phyloP scores from a whole-genome alignment of 768 basidiomycete genomes.

The Trametes cinnabarina region DNA sequence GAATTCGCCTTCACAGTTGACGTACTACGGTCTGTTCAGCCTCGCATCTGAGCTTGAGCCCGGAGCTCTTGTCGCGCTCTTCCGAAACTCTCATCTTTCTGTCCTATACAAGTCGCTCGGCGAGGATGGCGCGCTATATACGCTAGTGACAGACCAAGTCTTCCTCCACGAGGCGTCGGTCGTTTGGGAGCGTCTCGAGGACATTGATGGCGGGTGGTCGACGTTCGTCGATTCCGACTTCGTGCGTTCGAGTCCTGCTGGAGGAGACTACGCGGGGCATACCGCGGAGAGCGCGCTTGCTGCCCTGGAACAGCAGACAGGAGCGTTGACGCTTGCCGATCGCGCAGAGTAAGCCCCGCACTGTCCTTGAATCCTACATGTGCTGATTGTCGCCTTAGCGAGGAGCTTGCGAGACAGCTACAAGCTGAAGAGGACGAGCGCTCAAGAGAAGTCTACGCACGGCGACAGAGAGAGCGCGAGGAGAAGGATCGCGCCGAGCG shows the following conservation, averaged over 20 bases:
- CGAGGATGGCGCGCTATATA: slow-evolving; percentile 56
- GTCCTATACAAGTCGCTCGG: slow-evolving; percentile 68
- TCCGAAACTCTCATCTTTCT: slow-evolving; percentile 86
- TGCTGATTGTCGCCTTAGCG: slow-evolving; percentile 36
- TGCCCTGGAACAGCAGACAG: slow-evolving; percentile 46
- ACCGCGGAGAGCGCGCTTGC: slow-evolving; percentile 60
- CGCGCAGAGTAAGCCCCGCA: slow-evolving; percentile 56
- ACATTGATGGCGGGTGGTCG: slow-evolving; percentile 77
- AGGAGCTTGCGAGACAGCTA: slow-evolving; percentile 68
- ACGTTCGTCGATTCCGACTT: slow-evolving; percentile 79
- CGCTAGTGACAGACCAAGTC: slow-evolving; percentile 81
- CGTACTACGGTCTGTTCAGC: slow-evolving; percentile 83
- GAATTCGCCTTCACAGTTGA: slow-evolving; percentile 74
- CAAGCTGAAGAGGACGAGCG: slow-evolving; percentile 76
- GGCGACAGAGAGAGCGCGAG: slow-evolving; percentile 34
- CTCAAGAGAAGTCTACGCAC: slow-evolving; percentile 35
- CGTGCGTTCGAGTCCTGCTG: slow-evolving; percentile 58
- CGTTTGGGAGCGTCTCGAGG: slow-evolving; percentile 90
- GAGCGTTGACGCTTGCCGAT: slow-evolving; percentile 40
- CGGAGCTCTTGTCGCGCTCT: slow-evolving; percentile 77
- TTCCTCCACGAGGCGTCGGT: slow-evolving; percentile 76
- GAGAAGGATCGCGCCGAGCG: slow-evolving; percentile 27
- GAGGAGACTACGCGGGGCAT: slow-evolving; percentile 79
- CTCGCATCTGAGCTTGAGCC: slow-evolving; percentile 51
- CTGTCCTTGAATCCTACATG: slow-evolving; percentile 2